Percentiles rank a stretch among this genome's conserved stretches.
phyloP scores from a whole-genome alignment of 805 yeast genomes.

The Suhomyces prunicola region DNA sequence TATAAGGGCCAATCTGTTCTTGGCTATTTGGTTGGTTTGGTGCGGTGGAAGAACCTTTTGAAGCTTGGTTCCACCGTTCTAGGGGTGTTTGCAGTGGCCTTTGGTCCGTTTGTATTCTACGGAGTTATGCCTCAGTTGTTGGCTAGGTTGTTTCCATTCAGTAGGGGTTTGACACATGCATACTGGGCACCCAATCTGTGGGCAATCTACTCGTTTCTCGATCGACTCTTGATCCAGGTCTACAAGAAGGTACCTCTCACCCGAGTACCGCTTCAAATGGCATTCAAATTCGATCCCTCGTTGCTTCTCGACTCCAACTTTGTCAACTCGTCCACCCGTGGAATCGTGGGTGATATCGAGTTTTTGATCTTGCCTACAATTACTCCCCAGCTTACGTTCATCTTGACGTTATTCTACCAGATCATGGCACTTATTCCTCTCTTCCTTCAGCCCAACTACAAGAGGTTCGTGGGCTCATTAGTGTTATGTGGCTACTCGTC shows the following conservation, averaged over 20 bases:
- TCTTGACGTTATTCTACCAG: slow-evolving; percentile 83
- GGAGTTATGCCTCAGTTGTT: slow-evolving; percentile 63
- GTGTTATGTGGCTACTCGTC: slow-evolving; percentile 90
- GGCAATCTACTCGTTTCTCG: slow-evolving; percentile 88
- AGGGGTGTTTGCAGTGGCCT: slow-evolving; percentile 60
- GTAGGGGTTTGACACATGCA: slow-evolving; percentile 94
- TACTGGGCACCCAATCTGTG: slow-evolving; percentile 99
- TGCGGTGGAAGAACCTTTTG: slow-evolving; percentile 54
- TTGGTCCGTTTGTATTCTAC: slow-evolving; percentile 71
- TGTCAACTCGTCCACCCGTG: slow-evolving; percentile 57
- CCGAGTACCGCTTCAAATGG: slow-evolving; percentile 23
- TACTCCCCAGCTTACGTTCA: slow-evolving; percentile 71
- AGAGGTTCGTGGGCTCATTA: slow-evolving; percentile 77
- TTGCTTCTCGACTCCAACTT: slow-evolving; percentile 31
- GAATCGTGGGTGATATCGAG: slow-evolving; percentile 86
- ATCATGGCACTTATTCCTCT: slow-evolving; percentile 72
- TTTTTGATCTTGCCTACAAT: slow-evolving; percentile 80
- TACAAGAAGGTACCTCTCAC: slow-evolving; percentile 34
- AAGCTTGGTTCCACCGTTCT: slow-evolving; percentile 65
- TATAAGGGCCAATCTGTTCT: slow-evolving; percentile 25
- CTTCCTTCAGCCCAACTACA: slow-evolving; percentile 63
- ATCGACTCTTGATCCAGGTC: slow-evolving; percentile 58
- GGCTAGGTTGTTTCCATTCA: slow-evolving; percentile 81
- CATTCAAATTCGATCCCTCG: slow-evolving; percentile 46
- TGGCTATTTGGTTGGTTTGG: slow-evolving; percentile 24